A percentile compares a stretch with the other conserved stretches of the same genome.
Conservation (phyloP, 805 yeast genomes). For the Barnettozyma pratensis region DNA sequence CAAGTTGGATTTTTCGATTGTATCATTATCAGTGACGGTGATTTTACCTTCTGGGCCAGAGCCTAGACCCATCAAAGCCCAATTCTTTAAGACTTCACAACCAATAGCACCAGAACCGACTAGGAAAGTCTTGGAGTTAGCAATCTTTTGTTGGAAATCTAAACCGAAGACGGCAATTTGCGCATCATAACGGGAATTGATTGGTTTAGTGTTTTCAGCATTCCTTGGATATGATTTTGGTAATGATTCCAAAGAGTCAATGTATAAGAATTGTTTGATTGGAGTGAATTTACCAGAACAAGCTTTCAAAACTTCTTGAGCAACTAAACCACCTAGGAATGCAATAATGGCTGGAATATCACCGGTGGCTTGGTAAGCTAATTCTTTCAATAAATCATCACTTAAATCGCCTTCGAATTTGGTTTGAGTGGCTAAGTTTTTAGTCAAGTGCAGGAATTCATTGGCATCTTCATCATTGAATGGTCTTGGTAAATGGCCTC, state of each 20-base stretch:
- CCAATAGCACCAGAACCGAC: conserved; percentile 99
- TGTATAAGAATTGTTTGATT: conserved; percentile 84
- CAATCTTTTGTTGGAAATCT: conserved; percentile 64
- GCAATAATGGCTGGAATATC: conserved; percentile 89
- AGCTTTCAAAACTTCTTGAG: conserved; percentile 95
- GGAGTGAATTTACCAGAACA: conserved; percentile 96
- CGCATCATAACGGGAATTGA: conserved; percentile 82
- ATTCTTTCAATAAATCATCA: conserved; percentile 59
- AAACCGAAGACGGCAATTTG: conserved; percentile 93
- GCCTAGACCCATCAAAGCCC: conserved; percentile 97
- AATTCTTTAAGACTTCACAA: conserved; percentile 95
- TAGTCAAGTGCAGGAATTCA: conserved; percentile 55
- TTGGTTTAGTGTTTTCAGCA: conserved; percentile 68
- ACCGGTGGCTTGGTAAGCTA: conserved; percentile 85
- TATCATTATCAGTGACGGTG: conserved; percentile 85
- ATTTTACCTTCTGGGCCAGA: conserved; percentile 87
- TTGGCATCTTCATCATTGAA: conserved; percentile 68
- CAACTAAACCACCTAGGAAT: conserved; percentile 87
- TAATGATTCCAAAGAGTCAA: conserved; percentile 88
- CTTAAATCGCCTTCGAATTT: conserved; percentile 59
- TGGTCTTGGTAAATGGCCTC: conserved; percentile 71
- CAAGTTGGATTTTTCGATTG: conserved; percentile 91
- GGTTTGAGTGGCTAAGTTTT: conserved; percentile 52
- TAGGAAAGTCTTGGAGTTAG: conserved; percentile 77
- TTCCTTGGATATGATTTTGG: conserved; percentile 65